Evolutionary conservation across 495 filamentous ascomycete species (phyloP), one percentile per base, ranked within the genome.

Genomic region (Usnea hakonensis): DNA sequence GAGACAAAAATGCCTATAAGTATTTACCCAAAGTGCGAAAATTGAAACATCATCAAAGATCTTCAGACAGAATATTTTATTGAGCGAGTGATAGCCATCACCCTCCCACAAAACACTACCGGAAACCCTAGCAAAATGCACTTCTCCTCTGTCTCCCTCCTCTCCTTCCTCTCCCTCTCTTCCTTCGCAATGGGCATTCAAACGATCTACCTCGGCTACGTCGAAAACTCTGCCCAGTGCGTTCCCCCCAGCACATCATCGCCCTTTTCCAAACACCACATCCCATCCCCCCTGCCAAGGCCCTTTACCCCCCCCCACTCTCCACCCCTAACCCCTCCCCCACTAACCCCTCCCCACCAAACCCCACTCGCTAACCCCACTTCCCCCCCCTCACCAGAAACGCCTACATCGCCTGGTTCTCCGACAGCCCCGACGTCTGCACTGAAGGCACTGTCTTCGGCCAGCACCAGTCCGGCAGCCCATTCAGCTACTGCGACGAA

Each of bases 381-480:
- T n/a, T n/a, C n/a, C 1, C 40, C 17, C 17, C 16, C 40, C 19
- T 10, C 17, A 4, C 38, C 43, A 46, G 43, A 10, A 19, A 23
- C 43, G n/a, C 43, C 43, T 46, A 46, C 43, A 23, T 46, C 43
- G 43, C 43, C 43, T 46, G n/a, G n/a, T 46, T 46, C 43, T 46
- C 43, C 43, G 43, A 46, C 43, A 46, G 43, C 43, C n/a, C 4
- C 17, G 41, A 46, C 43, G n/a, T 26, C n/a, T 46, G n/a, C 43
- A 26, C 5, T 3, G 4, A 46, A 2, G 43, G 43, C 43, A 46
- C n/a, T 7, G n/a, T 23, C 43, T 46, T 46, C 43, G 43, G 43
- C 43, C 2, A 21, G 16, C 41, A 46, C 43, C n/a, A n/a, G n/a
- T 26, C 10, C 21, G n/a, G 7, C 43, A 21, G n/a, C 43, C n/a